Percentiles rank a stretch among this genome's conserved stretches.
phyloP scores from a whole-genome alignment of 441 rosid genomes.

The Adansonia madagascariensis region DNA sequence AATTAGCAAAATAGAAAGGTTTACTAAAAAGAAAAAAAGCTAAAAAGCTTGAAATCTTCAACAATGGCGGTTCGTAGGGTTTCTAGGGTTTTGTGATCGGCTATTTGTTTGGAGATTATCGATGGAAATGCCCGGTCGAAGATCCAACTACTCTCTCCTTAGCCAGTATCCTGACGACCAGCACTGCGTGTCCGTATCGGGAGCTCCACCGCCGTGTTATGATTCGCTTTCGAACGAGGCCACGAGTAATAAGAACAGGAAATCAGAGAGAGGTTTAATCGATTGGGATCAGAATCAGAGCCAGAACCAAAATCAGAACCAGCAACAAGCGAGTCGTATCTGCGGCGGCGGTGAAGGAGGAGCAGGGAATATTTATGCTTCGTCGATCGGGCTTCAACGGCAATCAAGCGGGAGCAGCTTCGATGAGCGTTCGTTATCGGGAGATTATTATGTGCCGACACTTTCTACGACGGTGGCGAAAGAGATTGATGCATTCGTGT shows the following conservation, averaged over 20 bases:
- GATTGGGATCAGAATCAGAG: slow-evolving; percentile 84
- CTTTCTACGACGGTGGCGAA: slow-evolving; percentile 57
- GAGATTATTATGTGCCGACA: slow-evolving; percentile 74
- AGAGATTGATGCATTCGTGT: slow-evolving; percentile 65
- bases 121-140: slow-evolving; percentile 89
- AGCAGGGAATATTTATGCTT: slow-evolving; percentile 43
- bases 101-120: slow-evolving; percentile 31
- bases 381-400: slow-evolving; percentile 76
- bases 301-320: slow-evolving; percentile 51
- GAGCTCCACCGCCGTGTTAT: slow-evolving; percentile 51
- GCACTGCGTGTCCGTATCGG: slow-evolving; percentile 44
- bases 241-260: slow-evolving; percentile 37
- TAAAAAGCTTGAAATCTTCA: slow-evolving; percentile 35
- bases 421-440: slow-evolving; percentile 91
- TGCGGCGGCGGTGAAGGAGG: slow-evolving; percentile 20
- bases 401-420: slow-evolving; percentile 98
- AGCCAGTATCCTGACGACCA: slow-evolving; percentile 80
- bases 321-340: slow-evolving; percentile 52
- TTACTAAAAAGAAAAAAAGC: background rate
- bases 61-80: slow-evolving; percentile 61
- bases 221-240: slow-evolving; percentile 66
- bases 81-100: slow-evolving; percentile 45
- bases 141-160: slow-evolving; percentile 84
- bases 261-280: slow-evolving; percentile 46
- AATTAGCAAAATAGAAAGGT: background rate